Evolutionary conservation across 1,139 yeast species (phyloP).

Genomic region (Candida sojae): DNA sequence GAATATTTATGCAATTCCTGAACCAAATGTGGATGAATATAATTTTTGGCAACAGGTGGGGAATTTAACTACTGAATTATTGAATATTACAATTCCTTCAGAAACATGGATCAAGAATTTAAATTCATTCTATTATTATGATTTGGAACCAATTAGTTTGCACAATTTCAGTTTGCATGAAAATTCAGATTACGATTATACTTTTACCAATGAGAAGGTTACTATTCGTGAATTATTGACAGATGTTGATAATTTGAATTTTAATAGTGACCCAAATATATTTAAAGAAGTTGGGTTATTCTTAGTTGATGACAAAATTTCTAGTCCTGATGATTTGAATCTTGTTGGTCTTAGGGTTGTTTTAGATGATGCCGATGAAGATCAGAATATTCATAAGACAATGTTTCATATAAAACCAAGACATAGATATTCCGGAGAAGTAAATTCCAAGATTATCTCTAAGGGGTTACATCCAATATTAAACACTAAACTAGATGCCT

Average conservation of each 20-base stretch:
- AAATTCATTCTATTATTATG: slow-evolving; percentile 23
- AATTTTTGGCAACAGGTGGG: slow-evolving; percentile 24
- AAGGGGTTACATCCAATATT: slow-evolving; percentile 46
- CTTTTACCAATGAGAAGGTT: slow-evolving; percentile 16
- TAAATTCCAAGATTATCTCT: slow-evolving; percentile 15
- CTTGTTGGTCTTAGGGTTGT: slow-evolving; percentile 37
- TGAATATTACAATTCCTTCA: slow-evolving; percentile 17
- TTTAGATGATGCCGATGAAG: slow-evolving; percentile 17
- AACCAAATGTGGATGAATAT: slow-evolving; percentile 14
- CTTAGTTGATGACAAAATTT: slow-evolving; percentile 24
- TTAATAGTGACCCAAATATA: slow-evolving; percentile 7
- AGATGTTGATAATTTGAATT: slow-evolving; percentile 11
- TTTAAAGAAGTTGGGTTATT: slow-evolving; percentile 40
- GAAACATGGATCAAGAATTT: slow-evolving; percentile 23
- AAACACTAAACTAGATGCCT: slow-evolving; percentile 14
- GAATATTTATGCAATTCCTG: slow-evolving; percentile 30
- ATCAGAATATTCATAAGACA: slow-evolving; percentile 31
- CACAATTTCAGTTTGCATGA: slow-evolving; percentile 5
- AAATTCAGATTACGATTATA: slow-evolving; percentile 14
- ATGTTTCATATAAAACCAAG: slow-evolving; percentile 48
- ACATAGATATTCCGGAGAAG: slow-evolving; percentile 24
- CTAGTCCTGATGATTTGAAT: slow-evolving; percentile 33
- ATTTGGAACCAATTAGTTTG: slow-evolving; percentile 6
- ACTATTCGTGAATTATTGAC: slow-evolving; percentile 17
- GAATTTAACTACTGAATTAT: slow-evolving; percentile 17